Base-by-base conservation (phyloP, 345 rosid genomes). In the Zanthoxylum bungeanum region DNA sequence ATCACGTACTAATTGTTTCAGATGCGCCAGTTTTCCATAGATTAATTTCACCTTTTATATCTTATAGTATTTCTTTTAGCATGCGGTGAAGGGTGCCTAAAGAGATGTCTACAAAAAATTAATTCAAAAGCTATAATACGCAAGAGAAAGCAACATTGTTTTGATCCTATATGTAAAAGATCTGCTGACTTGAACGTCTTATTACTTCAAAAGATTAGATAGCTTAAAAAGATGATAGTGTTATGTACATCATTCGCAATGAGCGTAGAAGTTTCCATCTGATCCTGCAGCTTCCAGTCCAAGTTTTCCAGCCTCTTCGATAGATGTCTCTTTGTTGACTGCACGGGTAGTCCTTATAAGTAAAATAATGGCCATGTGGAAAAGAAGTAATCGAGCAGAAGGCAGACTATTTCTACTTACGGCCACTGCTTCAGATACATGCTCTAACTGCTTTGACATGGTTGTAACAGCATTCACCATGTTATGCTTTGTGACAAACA, bases 271-370 rank as follows among this genome's bases (percentile, higher is more conserved):
- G 85, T 86, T 76, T 86, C 93, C 42, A 63, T 79, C 78, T 86
- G 97, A 82, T 94, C 95, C 75, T 87, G 92, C 72, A 91, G 62
- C 80, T 94, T 91, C 92, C 93, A 90, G 75, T 91, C 97, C 89
- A 91, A 81, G 74, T 56, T 86, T 44, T 88, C 89, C 69, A 94
- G 75, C 79, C 85, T 85, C 76, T 82, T 86, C n/a, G 95, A 39
- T 69, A 94, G 88, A 83, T 94, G 94, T 75, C 83, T 84, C 87
- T 78, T 93, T n/a, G 96, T 93, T 68, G 90, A 78, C 96, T 92
- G 87, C 82, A 69, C 62, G 75, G 76, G 42, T 71, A 72, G 72
- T 62, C 62, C 24, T 17, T 36, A 1, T 16, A 47, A 70, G 66
- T 55, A 47, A 79, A 55, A 33, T 37, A 59, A 58, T 10, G 17